Percentiles rank a stretch among this genome's conserved stretches.
Evolutionary conservation across 768 basidiomycete genomes (phyloP).

Genomic region (Tylopilus subfusipes): DNA sequence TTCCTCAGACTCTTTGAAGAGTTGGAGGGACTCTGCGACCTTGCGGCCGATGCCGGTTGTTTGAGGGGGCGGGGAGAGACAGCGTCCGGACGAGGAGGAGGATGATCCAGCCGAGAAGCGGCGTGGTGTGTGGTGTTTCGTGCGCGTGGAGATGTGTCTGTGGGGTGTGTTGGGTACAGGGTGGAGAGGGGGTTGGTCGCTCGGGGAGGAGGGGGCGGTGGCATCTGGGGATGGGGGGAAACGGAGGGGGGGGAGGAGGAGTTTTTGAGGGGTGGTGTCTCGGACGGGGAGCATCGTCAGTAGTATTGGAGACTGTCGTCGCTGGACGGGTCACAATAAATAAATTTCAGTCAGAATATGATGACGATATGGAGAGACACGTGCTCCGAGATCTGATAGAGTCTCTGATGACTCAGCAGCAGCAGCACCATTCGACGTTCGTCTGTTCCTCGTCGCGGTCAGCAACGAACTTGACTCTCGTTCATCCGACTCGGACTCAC

Average conservation of each 20-base stretch:
- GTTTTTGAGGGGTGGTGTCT: neutral
- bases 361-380: conserved; percentile 38
- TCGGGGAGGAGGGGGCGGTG: conserved; percentile 2
- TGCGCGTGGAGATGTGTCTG: conserved; percentile 1
- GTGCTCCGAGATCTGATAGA: conserved; percentile 26
- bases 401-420: conserved; percentile 34
- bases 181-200: conserved; percentile 20
- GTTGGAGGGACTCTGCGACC: conserved; percentile 75
- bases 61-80: conserved; percentile 8
- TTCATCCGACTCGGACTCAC: conserved; percentile 12
- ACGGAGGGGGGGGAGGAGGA: neutral
- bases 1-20: conserved; percentile 73
- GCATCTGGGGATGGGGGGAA: conserved; percentile 4
- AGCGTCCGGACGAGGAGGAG: conserved; percentile 11
- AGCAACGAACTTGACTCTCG: conserved; percentile 9
- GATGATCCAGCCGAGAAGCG: conserved; percentile 31
- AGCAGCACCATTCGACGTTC: conserved; percentile 15
- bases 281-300: neutral
- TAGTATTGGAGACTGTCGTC: neutral
- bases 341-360: conserved; percentile 25
- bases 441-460: conserved; percentile 7
- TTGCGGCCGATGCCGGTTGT: conserved; percentile 65
- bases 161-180: conserved; percentile 34
- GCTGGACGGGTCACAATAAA: conserved; percentile 3
- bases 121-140: conserved; percentile 35